Percentiles rank a stretch among this genome's conserved stretches.
phyloP scores from a whole-genome alignment of 495 filamentous ascomycete genomes.

The Alectoria sarmentosa region DNA sequence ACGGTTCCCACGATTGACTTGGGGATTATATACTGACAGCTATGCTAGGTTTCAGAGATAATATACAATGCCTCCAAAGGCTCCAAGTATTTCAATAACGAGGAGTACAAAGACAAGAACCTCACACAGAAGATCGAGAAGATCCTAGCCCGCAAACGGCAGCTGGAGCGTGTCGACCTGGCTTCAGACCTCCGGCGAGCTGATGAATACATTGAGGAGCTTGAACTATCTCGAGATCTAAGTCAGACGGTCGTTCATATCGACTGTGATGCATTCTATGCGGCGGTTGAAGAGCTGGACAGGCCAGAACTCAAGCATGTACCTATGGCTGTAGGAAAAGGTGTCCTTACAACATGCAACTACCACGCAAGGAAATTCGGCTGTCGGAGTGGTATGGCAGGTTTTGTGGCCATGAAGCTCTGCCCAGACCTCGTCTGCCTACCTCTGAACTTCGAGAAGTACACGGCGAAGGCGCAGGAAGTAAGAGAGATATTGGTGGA shows the following conservation, averaged over 20 bases:
- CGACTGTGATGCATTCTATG: constrained; percentile 98
- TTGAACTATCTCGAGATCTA: constrained; percentile 76
- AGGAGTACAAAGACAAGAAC: constrained; percentile 71
- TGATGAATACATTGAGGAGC: constrained; percentile 72
- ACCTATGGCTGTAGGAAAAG: constrained; percentile 89
- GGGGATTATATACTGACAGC: neutral
- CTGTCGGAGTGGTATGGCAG: constrained; percentile 88
- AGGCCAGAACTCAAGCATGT: constrained; percentile 80
- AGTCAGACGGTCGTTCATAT: constrained; percentile 81
- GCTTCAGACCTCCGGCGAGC: constrained; percentile 63
- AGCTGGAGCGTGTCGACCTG: constrained; percentile 71
- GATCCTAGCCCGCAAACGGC: constrained; percentile 67
- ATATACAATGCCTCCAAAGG: constrained; percentile 97
- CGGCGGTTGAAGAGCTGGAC: constrained; percentile 89
- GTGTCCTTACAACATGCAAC: constrained; percentile 92
- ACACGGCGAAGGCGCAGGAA: constrained; percentile 82
- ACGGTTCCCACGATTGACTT: too few species aligned
- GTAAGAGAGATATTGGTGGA: constrained; percentile 72
- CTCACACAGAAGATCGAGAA: constrained; percentile 82
- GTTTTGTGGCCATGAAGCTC: constrained; percentile 89
- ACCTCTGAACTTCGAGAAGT: constrained; percentile 83
- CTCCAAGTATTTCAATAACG: constrained; percentile 93
- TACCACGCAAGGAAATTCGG: constrained; percentile 88
- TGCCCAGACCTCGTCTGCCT: constrained; percentile 84
- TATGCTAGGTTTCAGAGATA: constrained; percentile 72